Conservation (phyloP, 352 stramenopile species). For the Phytophthora litchii region DNA sequence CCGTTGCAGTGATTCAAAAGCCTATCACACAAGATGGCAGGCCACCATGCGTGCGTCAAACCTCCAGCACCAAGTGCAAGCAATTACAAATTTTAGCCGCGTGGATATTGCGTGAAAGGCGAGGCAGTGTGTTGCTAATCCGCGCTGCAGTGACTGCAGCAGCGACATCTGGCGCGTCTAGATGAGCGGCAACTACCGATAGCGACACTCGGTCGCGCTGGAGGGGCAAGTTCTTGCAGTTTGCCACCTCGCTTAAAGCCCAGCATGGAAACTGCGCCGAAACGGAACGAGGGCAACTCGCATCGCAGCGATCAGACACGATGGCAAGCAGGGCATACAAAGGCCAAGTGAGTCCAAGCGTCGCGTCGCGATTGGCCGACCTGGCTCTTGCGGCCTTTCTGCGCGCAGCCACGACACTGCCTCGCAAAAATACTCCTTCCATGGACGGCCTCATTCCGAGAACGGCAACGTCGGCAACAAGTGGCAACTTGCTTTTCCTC, state of each 20-base stretch:
- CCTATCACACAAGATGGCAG: slow-evolving; percentile 4
- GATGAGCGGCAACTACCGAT: not conserved
- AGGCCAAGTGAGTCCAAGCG: slow-evolving; percentile 13
- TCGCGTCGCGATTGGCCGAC: slow-evolving; percentile 32
- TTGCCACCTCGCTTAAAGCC: not conserved
- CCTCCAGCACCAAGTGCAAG: slow-evolving; percentile 14
- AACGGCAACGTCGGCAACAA: slow-evolving; percentile 32
- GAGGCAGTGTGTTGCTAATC: slow-evolving; percentile 26
- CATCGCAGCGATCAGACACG: slow-evolving; percentile 22
- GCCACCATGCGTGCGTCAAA: slow-evolving; percentile 3
- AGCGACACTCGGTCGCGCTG: too few species aligned
- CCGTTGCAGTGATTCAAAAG: slow-evolving; percentile 1
- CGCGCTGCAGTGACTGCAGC: slow-evolving; percentile 12
- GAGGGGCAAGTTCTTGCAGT: slow-evolving; percentile 4
- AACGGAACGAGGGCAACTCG: slow-evolving; percentile 17
- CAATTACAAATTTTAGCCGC: slow-evolving; percentile 34
- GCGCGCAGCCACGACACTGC: slow-evolving; percentile 8
- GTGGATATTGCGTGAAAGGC: slow-evolving; percentile 40
- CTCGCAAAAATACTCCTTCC: slow-evolving; percentile 37
- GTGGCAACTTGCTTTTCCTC: slow-evolving; percentile 20
- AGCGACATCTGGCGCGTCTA: slow-evolving; percentile 15
- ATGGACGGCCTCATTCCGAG: slow-evolving; percentile 29
- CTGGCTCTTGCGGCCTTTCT: slow-evolving; percentile 38
- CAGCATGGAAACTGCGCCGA: slow-evolving; percentile 30
- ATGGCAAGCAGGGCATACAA: slow-evolving; percentile 23